These are phyloP conservation scores for Scytalidium sp. DNA, from an alignment of 2,329 filamentous ascomycete species.

Conservation along the genomic window DNA sequence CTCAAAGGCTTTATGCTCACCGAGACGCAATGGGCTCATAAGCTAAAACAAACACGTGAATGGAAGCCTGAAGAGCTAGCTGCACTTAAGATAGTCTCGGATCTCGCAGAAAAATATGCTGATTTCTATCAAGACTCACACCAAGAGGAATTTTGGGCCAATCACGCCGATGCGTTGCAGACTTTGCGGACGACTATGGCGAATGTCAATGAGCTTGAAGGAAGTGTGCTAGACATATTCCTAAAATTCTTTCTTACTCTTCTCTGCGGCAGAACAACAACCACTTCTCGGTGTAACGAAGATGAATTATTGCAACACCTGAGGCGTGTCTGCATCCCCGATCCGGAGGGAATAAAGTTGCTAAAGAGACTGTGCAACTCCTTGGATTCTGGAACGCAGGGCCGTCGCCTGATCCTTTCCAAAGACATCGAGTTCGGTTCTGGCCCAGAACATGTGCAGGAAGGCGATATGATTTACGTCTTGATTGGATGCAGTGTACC, in stretches of 20 bases:
- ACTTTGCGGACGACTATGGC: background rate
- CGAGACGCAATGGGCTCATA: background rate
- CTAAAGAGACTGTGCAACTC: background rate
- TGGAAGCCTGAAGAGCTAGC: background rate
- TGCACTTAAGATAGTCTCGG: background rate
- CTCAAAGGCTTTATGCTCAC: background rate
- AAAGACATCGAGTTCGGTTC: background rate
- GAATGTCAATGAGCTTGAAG: background rate
- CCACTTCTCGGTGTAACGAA: background rate
- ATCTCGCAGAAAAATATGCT: background rate
- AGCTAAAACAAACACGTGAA: background rate
- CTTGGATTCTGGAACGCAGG: background rate
- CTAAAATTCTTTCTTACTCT: background rate
- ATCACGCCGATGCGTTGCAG: background rate
- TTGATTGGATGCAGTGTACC: slow-evolving; percentile 16
- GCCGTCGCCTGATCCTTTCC: background rate
- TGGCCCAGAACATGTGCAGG: background rate
- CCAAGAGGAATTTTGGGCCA: background rate
- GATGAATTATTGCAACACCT: background rate
- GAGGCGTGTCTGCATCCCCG: background rate
- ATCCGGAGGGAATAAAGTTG: background rate
- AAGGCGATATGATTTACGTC: slow-evolving; percentile 14
- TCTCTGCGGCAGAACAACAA: background rate
- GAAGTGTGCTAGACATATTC: background rate
- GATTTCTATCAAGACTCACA: background rate